Conservation (phyloP, 1,284 basidiomycete genomes). For the Cryptococcus floricola region DNA sequence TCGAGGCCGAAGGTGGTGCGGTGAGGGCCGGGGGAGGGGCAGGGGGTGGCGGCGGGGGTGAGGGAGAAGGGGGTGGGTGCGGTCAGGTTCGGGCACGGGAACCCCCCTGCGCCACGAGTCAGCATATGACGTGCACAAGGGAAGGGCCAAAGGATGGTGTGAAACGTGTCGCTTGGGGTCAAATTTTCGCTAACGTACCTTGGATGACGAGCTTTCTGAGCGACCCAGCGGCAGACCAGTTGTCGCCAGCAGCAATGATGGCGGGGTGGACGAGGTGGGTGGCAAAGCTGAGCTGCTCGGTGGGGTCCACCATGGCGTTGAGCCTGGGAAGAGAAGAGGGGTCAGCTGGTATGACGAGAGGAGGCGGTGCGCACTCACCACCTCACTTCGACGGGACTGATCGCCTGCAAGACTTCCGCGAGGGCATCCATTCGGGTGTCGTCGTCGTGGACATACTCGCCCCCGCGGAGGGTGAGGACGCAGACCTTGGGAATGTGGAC, state of each 20-base stretch:
- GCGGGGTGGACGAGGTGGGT: constrained; percentile 39
- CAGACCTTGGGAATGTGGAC: constrained; percentile 22
- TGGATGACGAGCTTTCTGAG: constrained; percentile 31
- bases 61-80: constrained; percentile 37
- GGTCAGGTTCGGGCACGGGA: constrained; percentile 38
- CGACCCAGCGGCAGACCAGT: constrained; percentile 27
- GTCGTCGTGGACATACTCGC: constrained; percentile 33
- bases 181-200: constrained; percentile 18
- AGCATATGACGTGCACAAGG: neutral
- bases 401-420: constrained; percentile 26
- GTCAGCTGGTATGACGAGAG: neutral
- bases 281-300: constrained; percentile 31
- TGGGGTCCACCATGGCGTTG: constrained; percentile 26
- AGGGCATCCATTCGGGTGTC: constrained; percentile 32
- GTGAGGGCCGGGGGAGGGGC: constrained; percentile 26
- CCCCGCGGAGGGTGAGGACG: constrained; percentile 30
- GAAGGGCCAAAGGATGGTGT: neutral
- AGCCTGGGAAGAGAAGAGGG: constrained; percentile 18
- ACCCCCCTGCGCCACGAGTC: constrained; percentile 23
- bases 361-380: constrained; percentile 23
- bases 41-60: constrained; percentile 34
- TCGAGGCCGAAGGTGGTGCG: constrained; percentile 13
- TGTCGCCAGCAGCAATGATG: constrained; percentile 36
- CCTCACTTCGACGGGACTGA: constrained; percentile 33
- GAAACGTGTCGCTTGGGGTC: neutral